These are phyloP conservation scores for Hypoxylon sp. DNA, from an alignment of 2,329 filamentous ascomycete species.

Conservation along the genomic window DNA sequence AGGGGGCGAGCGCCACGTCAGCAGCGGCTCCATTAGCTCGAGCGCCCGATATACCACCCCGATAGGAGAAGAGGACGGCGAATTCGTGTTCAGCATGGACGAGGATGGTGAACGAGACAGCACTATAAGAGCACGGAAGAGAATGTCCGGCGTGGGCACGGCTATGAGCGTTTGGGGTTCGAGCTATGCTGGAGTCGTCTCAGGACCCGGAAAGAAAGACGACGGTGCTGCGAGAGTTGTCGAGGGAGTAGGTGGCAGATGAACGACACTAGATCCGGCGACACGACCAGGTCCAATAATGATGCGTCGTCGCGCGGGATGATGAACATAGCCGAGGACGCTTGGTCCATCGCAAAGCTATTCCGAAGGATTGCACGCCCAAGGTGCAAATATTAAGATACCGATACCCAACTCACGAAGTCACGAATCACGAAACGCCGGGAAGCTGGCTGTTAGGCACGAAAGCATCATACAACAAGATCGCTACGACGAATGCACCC, in stretches of 20 bases:
- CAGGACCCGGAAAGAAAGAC: conserved; percentile 52
- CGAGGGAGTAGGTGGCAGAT: conserved; percentile 53
- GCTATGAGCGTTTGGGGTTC: conserved; percentile 52
- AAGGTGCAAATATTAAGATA: conserved; percentile 23
- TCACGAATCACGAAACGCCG: conserved; percentile 43
- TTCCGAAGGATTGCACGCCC: conserved; percentile 11
- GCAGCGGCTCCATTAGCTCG: conserved; percentile 71
- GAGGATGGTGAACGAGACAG: conserved; percentile 69
- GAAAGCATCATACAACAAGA: conserved; percentile 27
- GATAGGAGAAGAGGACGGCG: conserved; percentile 75
- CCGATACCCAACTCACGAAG: conserved; percentile 38
- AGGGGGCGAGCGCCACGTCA: conserved; percentile 70
- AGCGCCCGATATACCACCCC: conserved; percentile 74
- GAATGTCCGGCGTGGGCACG: conserved; percentile 60
- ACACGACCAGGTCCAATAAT: conserved; percentile 22
- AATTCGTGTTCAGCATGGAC: conserved; percentile 77
- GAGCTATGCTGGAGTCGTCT: conserved; percentile 54
- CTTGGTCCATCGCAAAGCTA: conserved; percentile 2
- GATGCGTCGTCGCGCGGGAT: conserved; percentile 22
- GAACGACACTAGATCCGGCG: conserved; percentile 23
- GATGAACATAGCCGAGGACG: conserved; percentile 18
- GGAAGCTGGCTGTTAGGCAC: conserved; percentile 29
- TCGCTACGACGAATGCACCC: conserved; percentile 25
- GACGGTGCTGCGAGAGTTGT: conserved; percentile 49
- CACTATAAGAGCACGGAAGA: conserved; percentile 63